Conservation (phyloP, 2,329 filamentous ascomycete species). For the Chaetothyriales sp. region DNA sequence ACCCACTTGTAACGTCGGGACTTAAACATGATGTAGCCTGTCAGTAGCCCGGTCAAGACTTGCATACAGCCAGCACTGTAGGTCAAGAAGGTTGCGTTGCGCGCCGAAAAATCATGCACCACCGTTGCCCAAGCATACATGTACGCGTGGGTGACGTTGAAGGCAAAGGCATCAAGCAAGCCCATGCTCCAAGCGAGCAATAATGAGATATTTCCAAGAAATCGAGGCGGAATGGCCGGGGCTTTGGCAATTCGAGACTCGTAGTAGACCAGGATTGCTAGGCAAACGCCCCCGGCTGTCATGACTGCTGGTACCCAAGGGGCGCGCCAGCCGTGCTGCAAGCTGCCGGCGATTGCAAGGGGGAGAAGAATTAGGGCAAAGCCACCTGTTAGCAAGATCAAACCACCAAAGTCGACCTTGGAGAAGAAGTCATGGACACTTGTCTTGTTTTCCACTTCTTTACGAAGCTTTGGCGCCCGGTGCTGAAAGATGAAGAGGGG, state of each 20-base stretch:
- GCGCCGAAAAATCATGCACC: slow-evolving; percentile 28
- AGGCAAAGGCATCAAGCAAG: slow-evolving; percentile 36
- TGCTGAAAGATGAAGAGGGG: slow-evolving; percentile 27
- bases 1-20: slow-evolving; percentile 37
- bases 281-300: slow-evolving; percentile 28
- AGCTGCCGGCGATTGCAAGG: slow-evolving; percentile 33
- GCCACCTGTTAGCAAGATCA: slow-evolving; percentile 35
- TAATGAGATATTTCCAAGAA: slow-evolving; percentile 34
- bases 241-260: slow-evolving; percentile 33
- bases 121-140: slow-evolving; percentile 36
- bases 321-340: slow-evolving; percentile 30
- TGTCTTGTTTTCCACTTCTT: slow-evolving; percentile 19
- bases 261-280: slow-evolving; percentile 35
- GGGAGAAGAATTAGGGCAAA: slow-evolving; percentile 38
- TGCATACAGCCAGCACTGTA: slow-evolving; percentile 31
- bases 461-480: slow-evolving; percentile 21
- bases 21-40: slow-evolving; percentile 31
- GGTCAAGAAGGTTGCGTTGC: slow-evolving; percentile 32
- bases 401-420: slow-evolving; percentile 28
- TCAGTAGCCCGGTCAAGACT: slow-evolving; percentile 28
- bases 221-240: slow-evolving; percentile 34
- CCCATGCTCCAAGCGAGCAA: slow-evolving; percentile 29
- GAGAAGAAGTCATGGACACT: slow-evolving; percentile 22
- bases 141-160: slow-evolving; percentile 35
- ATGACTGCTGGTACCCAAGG: slow-evolving; percentile 35